A percentile compares a stretch with the other conserved stretches of the same genome.
Evolutionary conservation across 192 early-diverging fungal species (phyloP).

Genomic region (Cetraspora pellucida): DNA sequence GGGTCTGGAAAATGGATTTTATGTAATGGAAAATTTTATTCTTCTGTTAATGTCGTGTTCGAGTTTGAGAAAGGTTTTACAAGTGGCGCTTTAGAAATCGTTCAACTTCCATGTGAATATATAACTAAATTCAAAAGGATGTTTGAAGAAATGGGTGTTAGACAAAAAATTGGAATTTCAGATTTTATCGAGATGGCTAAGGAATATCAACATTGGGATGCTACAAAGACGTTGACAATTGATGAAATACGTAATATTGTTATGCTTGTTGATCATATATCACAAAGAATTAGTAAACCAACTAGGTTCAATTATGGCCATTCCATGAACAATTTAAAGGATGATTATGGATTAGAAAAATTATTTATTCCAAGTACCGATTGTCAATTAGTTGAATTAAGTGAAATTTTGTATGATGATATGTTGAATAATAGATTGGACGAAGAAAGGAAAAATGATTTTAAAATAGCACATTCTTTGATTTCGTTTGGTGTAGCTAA

Average conservation of each 20-base stretch:
- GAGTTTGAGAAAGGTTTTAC: neutral
- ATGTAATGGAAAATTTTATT: neutral
- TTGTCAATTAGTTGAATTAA: neutral
- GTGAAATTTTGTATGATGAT: constrained; percentile 13
- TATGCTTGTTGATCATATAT: neutral
- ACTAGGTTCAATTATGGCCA: too few relatives aligned
- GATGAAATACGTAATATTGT: neutral
- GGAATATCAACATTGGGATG: neutral
- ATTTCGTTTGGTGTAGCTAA: neutral
- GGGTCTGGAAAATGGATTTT: neutral
- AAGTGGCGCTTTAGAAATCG: neutral
- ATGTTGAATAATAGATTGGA: neutral
- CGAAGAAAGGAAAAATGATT: neutral
- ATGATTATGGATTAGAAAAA: too few relatives aligned
- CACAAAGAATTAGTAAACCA: neutral
- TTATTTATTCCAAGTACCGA: constrained; percentile 11
- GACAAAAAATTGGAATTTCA: neutral
- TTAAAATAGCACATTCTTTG: neutral
- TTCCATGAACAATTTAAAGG: neutral
- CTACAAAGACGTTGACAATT: neutral
- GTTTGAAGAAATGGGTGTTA: constrained; percentile 14
- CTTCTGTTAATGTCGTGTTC: constrained; percentile 2
- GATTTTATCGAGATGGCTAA: neutral
- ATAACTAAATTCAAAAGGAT: neutral
- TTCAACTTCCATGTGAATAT: constrained; percentile 1